Base-by-base conservation (phyloP, 805 yeast genomes). In the Scheffersomyces ergatensis region DNA sequence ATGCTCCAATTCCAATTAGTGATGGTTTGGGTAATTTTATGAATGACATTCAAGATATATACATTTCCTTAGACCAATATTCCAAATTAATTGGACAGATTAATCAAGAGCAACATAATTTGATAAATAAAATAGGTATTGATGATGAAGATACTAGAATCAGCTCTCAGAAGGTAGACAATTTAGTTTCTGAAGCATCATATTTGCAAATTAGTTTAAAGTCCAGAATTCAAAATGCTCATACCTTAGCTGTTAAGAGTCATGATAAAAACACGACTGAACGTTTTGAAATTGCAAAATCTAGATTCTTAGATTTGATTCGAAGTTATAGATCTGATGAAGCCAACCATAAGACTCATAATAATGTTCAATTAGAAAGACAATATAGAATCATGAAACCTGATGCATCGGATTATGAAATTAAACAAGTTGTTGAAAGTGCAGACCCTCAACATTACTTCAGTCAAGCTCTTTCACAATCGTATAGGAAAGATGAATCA, bases 401-500 rank as follows among this genome's bases (percentile, higher is more conserved):
- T 7, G 85, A 82, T 46, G 93, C 95, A 3, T 76, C 92, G 15
- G 85, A 85, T 20, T 85, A 75, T 37, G 95, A 92, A 69, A 86
- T 92, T 46, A 80, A 79, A 49, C 87, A 83, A 39, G 96, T 90
- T 37, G 83, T 90, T 43, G 90, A 84, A 52, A 95, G 89, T 55
- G 80, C 79, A 40, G 86, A 85, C 49, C 85, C 89, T 39, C 89
- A 85, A 60, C 98, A 92, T 69, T 87, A 90, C 53, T 93, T 93
- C 69, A 89, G 93, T 44, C 96, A 89, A 67, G 97, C 97, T 14
- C 74, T 89, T 49, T 73, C 84, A 70, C 85, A 85, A 65, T 83
- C 89, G 40, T 85, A 87, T 60, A 83, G 95, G 67, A 80, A 89
- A 59, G 96, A 95, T 53, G 97, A 93, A 68, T 97, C 98, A 33